phyloP scores from a whole-genome alignment of 495 filamentous ascomycete genomes.

The Penicillium subrubescens region DNA sequence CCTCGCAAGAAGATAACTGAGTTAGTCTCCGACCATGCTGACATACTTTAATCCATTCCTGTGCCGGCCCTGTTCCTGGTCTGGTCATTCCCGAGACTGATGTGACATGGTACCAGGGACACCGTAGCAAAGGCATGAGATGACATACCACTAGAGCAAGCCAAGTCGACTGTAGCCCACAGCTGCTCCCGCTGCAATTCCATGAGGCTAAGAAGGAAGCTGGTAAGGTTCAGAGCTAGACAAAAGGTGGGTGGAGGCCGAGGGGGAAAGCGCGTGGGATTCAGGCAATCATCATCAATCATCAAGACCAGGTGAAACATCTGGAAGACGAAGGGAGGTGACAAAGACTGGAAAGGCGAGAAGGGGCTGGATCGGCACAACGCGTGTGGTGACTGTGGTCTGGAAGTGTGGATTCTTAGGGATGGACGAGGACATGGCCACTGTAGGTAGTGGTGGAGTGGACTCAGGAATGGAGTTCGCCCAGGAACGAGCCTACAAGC shows the following conservation, averaged over 20 bases:
- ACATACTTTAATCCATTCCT: not conserved
- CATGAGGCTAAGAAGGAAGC: slow-evolving; percentile 11
- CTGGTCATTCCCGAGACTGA: slow-evolving; percentile 19
- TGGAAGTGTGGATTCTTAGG: slow-evolving; percentile 4
- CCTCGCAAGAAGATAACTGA: not conserved
- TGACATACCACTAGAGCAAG: slow-evolving; percentile 36
- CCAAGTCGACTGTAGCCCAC: slow-evolving; percentile 26
- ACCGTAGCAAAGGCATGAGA: slow-evolving; percentile 25
- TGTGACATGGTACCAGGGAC: slow-evolving; percentile 16
- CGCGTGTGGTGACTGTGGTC: slow-evolving; percentile 2
- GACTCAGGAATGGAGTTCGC: slow-evolving; percentile 11
- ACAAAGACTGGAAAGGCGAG: not conserved
- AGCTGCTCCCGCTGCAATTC: slow-evolving; percentile 26
- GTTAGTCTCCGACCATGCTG: not conserved
- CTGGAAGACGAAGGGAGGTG: slow-evolving; percentile 30
- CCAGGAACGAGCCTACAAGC: slow-evolving; percentile 8
- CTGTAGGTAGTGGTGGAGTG: slow-evolving; percentile 8
- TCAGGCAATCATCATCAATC: slow-evolving; percentile 18
- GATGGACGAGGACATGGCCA: not conserved
- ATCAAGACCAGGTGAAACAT: slow-evolving; percentile 21
- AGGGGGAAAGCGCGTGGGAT: slow-evolving; percentile 3
- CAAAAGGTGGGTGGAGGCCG: slow-evolving; percentile 10
- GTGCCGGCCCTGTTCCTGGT: not conserved
- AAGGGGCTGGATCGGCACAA: slow-evolving; percentile 22
- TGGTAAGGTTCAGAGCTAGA: slow-evolving; percentile 1